Conservation (phyloP, 257 asterid genomes). For the Penstemon eatonii region DNA sequence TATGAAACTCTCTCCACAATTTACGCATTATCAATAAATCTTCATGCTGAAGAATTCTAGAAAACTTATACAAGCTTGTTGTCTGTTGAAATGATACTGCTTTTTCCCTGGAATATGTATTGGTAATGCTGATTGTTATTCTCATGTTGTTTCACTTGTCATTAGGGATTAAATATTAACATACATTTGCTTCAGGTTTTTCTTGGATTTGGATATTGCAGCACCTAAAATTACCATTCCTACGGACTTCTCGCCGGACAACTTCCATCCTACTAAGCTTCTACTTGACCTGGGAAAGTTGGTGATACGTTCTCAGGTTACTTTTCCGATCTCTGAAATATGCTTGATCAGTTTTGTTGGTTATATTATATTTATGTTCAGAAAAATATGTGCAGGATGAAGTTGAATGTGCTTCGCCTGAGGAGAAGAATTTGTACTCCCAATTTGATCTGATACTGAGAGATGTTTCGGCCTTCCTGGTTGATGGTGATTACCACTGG, state of each 20-base stretch:
- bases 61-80: conserved; percentile 2
- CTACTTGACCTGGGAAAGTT: conserved; percentile 95
- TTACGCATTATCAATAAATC: neutral
- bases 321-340: conserved; percentile 27
- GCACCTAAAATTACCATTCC: conserved; percentile 97
- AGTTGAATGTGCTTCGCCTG: conserved; percentile 61
- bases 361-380: conserved; percentile 26
- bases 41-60: conserved; percentile 4
- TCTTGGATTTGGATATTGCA: conserved; percentile 93
- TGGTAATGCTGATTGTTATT: conserved; percentile 11
- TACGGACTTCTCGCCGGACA: conserved; percentile 79
- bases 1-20: neutral
- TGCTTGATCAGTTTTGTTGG: conserved; percentile 21
- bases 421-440: conserved; percentile 76
- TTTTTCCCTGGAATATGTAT: neutral
- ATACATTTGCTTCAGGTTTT: conserved; percentile 60
- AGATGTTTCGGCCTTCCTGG: conserved; percentile 93
- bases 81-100: neutral
- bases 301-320: conserved; percentile 79
- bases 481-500: conserved; percentile 95
- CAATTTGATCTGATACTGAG: conserved; percentile 87
- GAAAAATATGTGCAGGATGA: conserved; percentile 59
- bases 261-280: conserved; percentile 80
- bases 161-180: conserved; percentile 22
- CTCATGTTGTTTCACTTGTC: conserved; percentile 21